These are phyloP conservation scores for Colletotrichum sp. DNA, from an alignment of 2,329 filamentous ascomycete genomes.

Conservation along the genomic window DNA sequence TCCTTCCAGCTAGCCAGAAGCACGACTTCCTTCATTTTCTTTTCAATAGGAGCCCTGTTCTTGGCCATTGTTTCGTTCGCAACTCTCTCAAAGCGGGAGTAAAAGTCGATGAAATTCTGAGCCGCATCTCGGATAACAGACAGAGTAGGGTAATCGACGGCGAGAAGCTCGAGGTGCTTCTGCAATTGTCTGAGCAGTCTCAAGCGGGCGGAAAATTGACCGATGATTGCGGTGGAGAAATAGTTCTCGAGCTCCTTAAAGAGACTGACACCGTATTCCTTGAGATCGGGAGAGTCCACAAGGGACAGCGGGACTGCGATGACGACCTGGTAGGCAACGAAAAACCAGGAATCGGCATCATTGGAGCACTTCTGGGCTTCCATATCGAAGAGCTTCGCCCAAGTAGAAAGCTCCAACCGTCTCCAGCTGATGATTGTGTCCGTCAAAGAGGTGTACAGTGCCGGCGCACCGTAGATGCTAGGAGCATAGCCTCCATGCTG, in stretches of 20 bases:
- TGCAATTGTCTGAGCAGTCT: slow-evolving; percentile 70
- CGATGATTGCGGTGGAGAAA: slow-evolving; percentile 78
- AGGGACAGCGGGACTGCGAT: slow-evolving; percentile 77
- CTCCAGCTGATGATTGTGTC: slow-evolving; percentile 87
- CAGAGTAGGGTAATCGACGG: slow-evolving; percentile 63
- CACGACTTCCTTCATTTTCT: slow-evolving; percentile 90
- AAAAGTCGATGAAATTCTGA: slow-evolving; percentile 78
- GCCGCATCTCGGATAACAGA: slow-evolving; percentile 67
- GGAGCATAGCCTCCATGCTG: slow-evolving; percentile 86
- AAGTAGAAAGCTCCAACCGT: slow-evolving; percentile 88
- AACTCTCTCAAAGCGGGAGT: slow-evolving; percentile 70
- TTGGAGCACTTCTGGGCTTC: slow-evolving; percentile 78
- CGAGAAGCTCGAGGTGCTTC: slow-evolving; percentile 68
- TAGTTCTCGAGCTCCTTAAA: slow-evolving; percentile 81
- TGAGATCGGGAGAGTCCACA: slow-evolving; percentile 63
- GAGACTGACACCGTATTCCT: slow-evolving; percentile 69
- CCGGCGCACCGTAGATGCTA: slow-evolving; percentile 72
- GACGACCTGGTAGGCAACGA: slow-evolving; percentile 90
- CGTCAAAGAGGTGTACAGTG: slow-evolving; percentile 79
- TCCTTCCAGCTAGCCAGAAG: slow-evolving; percentile 97
- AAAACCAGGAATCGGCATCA: slow-evolving; percentile 92
- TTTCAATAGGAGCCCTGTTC: slow-evolving; percentile 80
- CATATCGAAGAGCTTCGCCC: slow-evolving; percentile 86
- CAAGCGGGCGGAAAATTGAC: slow-evolving; percentile 79
- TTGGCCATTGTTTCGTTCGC: slow-evolving; percentile 69